A percentile compares a stretch with the other conserved stretches of the same genome.
Evolutionary conservation across 2,329 filamentous ascomycete genomes (phyloP).

Genomic region (Biscogniauxia marginata): DNA sequence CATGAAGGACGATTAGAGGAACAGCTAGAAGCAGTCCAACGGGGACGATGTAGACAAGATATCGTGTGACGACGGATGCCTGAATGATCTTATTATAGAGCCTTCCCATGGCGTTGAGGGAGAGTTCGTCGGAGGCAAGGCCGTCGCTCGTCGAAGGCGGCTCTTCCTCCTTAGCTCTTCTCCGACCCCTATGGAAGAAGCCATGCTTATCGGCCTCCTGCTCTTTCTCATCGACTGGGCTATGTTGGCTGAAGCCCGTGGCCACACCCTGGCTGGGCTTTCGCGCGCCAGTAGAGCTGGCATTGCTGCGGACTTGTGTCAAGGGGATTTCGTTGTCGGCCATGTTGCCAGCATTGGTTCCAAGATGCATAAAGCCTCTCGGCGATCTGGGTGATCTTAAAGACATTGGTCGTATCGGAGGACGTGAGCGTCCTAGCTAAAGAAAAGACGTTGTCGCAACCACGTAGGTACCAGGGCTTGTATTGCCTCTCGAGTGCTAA

Average conservation of each 20-base stretch:
- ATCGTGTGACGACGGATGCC: slow-evolving; percentile 63
- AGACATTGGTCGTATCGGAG: slow-evolving; percentile 24
- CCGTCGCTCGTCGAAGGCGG: slow-evolving; percentile 43
- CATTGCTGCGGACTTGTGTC: slow-evolving; percentile 51
- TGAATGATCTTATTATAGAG: slow-evolving; percentile 64
- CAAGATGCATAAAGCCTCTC: slow-evolving; percentile 31
- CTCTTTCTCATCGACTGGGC: slow-evolving; percentile 31
- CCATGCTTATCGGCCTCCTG: slow-evolving; percentile 40
- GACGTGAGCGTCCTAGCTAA: neutral
- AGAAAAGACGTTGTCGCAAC: slow-evolving; percentile 3
- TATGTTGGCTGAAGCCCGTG: slow-evolving; percentile 32
- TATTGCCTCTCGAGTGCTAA: neutral
- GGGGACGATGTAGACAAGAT: slow-evolving; percentile 67
- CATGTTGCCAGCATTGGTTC: slow-evolving; percentile 18
- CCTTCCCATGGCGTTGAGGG: slow-evolving; percentile 64
- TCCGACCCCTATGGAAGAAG: slow-evolving; percentile 48
- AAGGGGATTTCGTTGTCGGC: slow-evolving; percentile 28
- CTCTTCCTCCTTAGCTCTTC: slow-evolving; percentile 43
- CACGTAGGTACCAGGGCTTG: slow-evolving; percentile 2
- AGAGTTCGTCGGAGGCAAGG: slow-evolving; percentile 48
- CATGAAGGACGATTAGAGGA: slow-evolving; percentile 57
- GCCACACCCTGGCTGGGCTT: slow-evolving; percentile 42
- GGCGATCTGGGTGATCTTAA: slow-evolving; percentile 26
- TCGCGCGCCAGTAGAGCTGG: slow-evolving; percentile 53
- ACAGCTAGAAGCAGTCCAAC: slow-evolving; percentile 60